phyloP scores from a whole-genome alignment of 768 basidiomycete species.

The Kwoniella sp. region DNA sequence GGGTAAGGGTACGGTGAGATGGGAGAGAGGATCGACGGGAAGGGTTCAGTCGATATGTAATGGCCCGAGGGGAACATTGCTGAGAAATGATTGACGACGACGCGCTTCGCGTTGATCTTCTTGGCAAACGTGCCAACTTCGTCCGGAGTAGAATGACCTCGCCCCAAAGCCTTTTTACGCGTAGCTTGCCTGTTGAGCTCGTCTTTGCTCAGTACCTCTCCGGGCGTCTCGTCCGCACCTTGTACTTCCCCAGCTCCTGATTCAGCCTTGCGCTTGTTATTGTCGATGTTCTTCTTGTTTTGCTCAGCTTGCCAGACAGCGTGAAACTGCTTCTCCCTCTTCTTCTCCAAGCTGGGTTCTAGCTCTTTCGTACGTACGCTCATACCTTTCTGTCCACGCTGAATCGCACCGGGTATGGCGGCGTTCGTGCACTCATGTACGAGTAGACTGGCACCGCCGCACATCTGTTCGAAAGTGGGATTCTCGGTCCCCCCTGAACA shows the following conservation, averaged over 20 bases:
- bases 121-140: conserved; percentile 51
- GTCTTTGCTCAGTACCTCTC: not conserved
- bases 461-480: conserved; percentile 36
- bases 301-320: not conserved
- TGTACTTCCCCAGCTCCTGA: not conserved
- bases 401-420: conserved; percentile 63
- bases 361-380: conserved; percentile 62
- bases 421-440: conserved; percentile 56
- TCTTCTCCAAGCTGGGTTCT: conserved; percentile 58
- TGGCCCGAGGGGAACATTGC: conserved; percentile 54
- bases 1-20: conserved; percentile 42
- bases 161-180: conserved; percentile 41
- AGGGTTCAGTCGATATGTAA: conserved; percentile 42
- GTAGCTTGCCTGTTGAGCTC: not conserved
- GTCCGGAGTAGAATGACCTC: conserved; percentile 53
- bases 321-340: conserved; percentile 29
- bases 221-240: not conserved
- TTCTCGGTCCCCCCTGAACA: conserved; percentile 51
- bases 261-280: not conserved
- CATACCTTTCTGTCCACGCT: conserved; percentile 67
- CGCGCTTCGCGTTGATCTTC: conserved; percentile 39
- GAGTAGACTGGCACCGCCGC: conserved; percentile 48
- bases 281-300: not conserved
- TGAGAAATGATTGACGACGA: conserved; percentile 55
- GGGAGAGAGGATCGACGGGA: conserved; percentile 45